Percentiles rank a stretch among this genome's conserved stretches.
These are phyloP conservation scores for Solanum aculeatissimum DNA, from an alignment of 305 asterid species.

Conservation along the genomic window DNA sequence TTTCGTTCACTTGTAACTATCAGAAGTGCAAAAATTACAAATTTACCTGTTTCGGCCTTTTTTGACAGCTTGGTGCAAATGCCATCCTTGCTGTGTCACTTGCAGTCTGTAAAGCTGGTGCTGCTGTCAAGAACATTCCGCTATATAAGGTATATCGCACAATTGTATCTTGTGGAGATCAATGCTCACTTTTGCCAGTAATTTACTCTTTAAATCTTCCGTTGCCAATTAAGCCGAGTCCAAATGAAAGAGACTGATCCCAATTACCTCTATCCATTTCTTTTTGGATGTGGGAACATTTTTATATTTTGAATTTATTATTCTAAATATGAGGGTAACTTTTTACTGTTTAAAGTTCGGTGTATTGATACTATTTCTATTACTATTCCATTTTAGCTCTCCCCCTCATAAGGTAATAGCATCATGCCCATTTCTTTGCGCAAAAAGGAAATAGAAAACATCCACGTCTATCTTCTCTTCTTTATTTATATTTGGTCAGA, in stretches of 20 bases:
- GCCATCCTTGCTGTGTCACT: constrained; percentile 41
- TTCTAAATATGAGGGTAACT: neutral
- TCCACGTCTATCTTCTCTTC: neutral
- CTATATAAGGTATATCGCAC: constrained; percentile 51
- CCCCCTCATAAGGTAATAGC: neutral
- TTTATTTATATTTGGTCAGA: neutral
- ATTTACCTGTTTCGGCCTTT: neutral
- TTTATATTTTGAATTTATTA: neutral
- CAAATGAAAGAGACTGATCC: neutral
- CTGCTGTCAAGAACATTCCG: constrained; percentile 22
- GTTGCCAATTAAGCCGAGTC: neutral
- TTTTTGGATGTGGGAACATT: neutral
- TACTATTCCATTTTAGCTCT: neutral
- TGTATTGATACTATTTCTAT: neutral
- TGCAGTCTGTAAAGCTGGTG: constrained; percentile 78
- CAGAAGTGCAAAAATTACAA: neutral
- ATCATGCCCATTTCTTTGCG: neutral
- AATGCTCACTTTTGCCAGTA: neutral
- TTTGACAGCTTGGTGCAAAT: constrained; percentile 66
- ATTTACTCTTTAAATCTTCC: neutral
- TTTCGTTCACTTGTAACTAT: neutral
- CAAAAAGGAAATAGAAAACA: neutral
- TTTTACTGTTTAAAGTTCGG: neutral
- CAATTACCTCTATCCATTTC: neutral
- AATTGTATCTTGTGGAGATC: neutral